These are phyloP conservation scores for Diaporthe velutina DNA, from an alignment of 2,329 filamentous ascomycete genomes.

Conservation along the genomic window DNA sequence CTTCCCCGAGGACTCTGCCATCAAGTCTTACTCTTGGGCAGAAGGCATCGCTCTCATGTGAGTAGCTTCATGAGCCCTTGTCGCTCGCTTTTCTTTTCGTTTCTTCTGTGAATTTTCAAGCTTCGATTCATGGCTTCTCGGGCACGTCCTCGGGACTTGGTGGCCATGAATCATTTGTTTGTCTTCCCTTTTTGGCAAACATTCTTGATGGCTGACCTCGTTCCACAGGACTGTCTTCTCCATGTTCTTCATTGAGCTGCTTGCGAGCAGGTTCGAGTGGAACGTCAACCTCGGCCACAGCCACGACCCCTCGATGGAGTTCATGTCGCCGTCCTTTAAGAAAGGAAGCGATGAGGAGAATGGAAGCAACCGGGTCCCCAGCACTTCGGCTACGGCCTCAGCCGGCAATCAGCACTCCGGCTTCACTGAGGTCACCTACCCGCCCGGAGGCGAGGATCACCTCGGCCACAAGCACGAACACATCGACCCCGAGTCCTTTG, in stretches of 20 bases:
- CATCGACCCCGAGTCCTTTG: constrained; percentile 46
- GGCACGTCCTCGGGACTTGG: neutral
- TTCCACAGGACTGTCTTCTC: constrained; percentile 7
- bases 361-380: neutral
- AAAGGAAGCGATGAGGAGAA: constrained; percentile 36
- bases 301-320: constrained; percentile 27
- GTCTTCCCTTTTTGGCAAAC: neutral
- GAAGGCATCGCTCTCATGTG: constrained; percentile 40
- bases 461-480: constrained; percentile 40
- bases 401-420: constrained; percentile 13
- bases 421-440: constrained; percentile 40
- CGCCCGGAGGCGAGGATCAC: constrained; percentile 40
- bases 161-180: neutral
- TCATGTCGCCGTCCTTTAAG: constrained; percentile 5
- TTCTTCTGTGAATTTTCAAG: neutral
- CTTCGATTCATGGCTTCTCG: neutral
- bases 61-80: constrained; percentile 30
- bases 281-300: constrained; percentile 30
- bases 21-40: constrained; percentile 37
- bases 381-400: neutral
- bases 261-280: constrained; percentile 40
- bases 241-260: constrained; percentile 40
- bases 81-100: too few species aligned
- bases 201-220: constrained; percentile 1
- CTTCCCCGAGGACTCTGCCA: constrained; percentile 34